Base-by-base conservation (phyloP, 2,329 filamentous ascomycete genomes). In the Tothia fuscella region DNA sequence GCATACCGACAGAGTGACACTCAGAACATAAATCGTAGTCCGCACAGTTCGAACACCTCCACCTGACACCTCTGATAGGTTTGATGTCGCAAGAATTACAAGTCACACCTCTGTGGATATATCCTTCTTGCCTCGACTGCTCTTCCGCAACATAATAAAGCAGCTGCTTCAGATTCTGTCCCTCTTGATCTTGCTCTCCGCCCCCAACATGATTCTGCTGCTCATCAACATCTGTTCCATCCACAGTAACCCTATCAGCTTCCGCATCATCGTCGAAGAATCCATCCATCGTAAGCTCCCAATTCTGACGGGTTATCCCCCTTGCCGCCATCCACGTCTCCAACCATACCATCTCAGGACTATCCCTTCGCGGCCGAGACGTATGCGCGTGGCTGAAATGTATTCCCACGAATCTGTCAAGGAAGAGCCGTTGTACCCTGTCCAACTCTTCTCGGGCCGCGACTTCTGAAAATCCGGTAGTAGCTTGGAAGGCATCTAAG, bases 21-120 rank as follows among this genome's bases (percentile, higher is more conserved):
- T 80, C 80, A 56, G 95, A 87, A 65, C 91, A 98, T 2, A 98
- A 75, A 57, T 98, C 91, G 56, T 87, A 96, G 61, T 98, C 89
- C 49, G 84, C 78, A 57, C 91, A 98, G 63, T 98, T 96, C 51
- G 87, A 80, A 61, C 91, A 98, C 46, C 88, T 82, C 65, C 93
- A 98, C 44, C 91, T 77, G 46, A 94, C 82, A 13, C 91, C 91
- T 40, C 85, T 80, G 47, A 98, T 96, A 10, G 91, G 89, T 38
- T 84, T 78, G 53, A 82, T 78, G 42, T 83, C 83, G 53, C 91
- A 98, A 14, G 28, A 16, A 58, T 96, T 94, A 58, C 91, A 98
- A 28, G 81, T 82, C 46, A 93, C 93, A 10, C 91, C 89, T 10
- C 89, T 75, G 58, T 98, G 91, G 17, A 95, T 81, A 54, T 91